Percentiles rank a stretch among this genome's conserved stretches.
phyloP scores from a whole-genome alignment of 1,284 basidiomycete species.

The Pseudozyma pruni region DNA sequence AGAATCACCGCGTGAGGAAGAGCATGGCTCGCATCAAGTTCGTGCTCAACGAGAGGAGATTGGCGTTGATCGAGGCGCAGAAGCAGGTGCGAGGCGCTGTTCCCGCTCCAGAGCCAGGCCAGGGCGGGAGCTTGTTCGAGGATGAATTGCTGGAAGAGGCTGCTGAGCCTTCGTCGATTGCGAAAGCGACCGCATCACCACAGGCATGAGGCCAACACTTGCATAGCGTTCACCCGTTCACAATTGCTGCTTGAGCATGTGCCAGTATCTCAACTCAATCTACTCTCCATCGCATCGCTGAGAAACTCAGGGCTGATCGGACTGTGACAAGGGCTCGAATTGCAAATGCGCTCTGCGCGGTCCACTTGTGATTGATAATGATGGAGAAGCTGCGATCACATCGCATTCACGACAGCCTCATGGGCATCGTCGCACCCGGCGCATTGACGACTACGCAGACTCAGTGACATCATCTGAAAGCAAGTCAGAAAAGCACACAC shows the following conservation, averaged over 20 bases:
- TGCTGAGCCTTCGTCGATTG: neutral
- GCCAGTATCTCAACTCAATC: slow-evolving; percentile 13
- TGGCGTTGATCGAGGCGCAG: slow-evolving; percentile 79
- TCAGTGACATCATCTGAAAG: too few relatives aligned
- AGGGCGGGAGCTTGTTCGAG: slow-evolving; percentile 35
- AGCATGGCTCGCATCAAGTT: slow-evolving; percentile 97
- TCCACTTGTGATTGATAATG: too few relatives aligned
- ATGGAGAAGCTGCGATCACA: too few relatives aligned
- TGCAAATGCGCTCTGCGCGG: too few relatives aligned
- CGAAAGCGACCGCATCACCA: neutral
- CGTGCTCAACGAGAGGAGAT: slow-evolving; percentile 87
- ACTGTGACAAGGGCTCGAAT: too few relatives aligned
- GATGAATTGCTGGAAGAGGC: slow-evolving; percentile 4
- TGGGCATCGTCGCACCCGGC: too few relatives aligned
- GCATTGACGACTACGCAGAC: too few relatives aligned
- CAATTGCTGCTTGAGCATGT: slow-evolving; percentile 10
- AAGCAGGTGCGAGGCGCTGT: slow-evolving; percentile 65
- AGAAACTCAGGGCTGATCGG: too few relatives aligned
- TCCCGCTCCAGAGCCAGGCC: slow-evolving; percentile 9
- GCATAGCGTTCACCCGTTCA: neutral
- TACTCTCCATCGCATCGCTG: slow-evolving; percentile 1
- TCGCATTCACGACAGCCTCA: too few relatives aligned
- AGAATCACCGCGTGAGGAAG: slow-evolving; percentile 71
- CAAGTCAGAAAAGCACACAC: too few relatives aligned
- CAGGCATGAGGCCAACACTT: slow-evolving; percentile 2